Conservation (phyloP, 345 rosid genomes). For the Camelina laxa region DNA sequence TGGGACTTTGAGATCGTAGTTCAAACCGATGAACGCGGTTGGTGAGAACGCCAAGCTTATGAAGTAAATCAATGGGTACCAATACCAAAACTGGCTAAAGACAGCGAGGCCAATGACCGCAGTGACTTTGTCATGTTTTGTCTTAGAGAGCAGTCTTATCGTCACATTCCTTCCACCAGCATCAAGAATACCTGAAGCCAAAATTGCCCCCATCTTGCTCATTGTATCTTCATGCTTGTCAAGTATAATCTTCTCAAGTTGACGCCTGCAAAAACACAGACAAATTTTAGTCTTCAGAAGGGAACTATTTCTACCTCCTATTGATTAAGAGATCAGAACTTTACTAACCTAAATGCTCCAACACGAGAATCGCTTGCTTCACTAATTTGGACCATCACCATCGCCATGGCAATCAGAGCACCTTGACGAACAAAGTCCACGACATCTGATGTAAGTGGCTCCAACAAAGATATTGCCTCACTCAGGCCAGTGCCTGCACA, state of each 20-base stretch:
- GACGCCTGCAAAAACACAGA: conserved; percentile 57
- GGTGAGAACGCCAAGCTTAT: conserved; percentile 87
- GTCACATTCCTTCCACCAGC: conserved; percentile 99
- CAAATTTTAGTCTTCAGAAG: not conserved
- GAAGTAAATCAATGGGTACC: conserved; percentile 94
- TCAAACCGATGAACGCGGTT: conserved; percentile 90
- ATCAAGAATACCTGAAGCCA: conserved; percentile 95
- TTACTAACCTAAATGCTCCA: conserved; percentile 77
- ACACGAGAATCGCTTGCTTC: conserved; percentile 94
- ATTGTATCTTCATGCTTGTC: conserved; percentile 96
- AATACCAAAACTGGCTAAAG: conserved; percentile 97
- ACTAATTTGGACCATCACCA: conserved; percentile 93
- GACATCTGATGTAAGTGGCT: conserved; percentile 88
- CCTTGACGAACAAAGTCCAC: conserved; percentile 99
- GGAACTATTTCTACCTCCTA: not conserved
- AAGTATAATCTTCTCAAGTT: conserved; percentile 81
- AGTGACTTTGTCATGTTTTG: conserved; percentile 89
- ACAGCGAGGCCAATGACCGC: conserved; percentile 96
- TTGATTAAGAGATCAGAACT: not conserved
- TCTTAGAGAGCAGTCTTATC: conserved; percentile 83
- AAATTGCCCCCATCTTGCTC: conserved; percentile 99
- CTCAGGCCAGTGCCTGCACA: conserved; percentile 96
- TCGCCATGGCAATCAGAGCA: conserved; percentile 96
- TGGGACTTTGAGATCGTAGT: conserved; percentile 92
- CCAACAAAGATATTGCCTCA: conserved; percentile 91